Percentiles rank a stretch among this genome's conserved stretches.
These are phyloP conservation scores for Cystobasidium sp. DNA, from an alignment of 1,284 basidiomycete genomes.

Conservation along the genomic window DNA sequence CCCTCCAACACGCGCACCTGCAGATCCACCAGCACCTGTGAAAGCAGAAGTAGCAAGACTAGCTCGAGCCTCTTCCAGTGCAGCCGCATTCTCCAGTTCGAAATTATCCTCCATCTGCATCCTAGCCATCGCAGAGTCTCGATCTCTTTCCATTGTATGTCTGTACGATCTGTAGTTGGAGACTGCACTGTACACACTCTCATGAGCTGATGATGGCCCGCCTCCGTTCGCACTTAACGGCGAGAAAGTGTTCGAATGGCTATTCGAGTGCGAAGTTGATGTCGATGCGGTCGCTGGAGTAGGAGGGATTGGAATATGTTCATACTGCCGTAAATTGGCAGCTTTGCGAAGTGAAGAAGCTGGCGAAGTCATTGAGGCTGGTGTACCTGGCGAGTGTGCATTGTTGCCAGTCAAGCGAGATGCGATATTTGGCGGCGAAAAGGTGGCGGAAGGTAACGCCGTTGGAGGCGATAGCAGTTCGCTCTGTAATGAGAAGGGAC, in stretches of 20 bases:
- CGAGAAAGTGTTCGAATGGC: not conserved
- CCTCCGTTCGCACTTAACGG: not conserved
- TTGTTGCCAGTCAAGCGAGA: not conserved
- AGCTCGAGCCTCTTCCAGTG: conserved; percentile 9
- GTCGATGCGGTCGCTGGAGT: conserved; percentile 21
- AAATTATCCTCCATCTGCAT: conserved; percentile 43
- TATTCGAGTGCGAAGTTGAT: conserved; percentile 1
- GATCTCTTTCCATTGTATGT: conserved; percentile 43
- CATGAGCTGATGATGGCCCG: conserved; percentile 6
- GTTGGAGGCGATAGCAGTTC: not conserved
- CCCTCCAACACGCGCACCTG: not conserved
- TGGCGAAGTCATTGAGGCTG: not conserved
- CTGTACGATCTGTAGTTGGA: conserved; percentile 42
- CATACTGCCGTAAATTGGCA: conserved; percentile 23
- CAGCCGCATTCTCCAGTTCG: conserved; percentile 33
- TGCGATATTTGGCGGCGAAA: not conserved
- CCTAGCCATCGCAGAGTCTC: conserved; percentile 39
- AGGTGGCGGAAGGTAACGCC: not conserved
- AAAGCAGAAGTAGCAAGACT: conserved; percentile 18
- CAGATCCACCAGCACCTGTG: too few relatives aligned
- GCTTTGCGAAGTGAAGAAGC: conserved; percentile 8
- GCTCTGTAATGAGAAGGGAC: not conserved
- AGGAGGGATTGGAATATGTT: conserved; percentile 37
- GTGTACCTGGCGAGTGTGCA: not conserved
- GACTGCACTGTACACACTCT: conserved; percentile 34